Evolutionary conservation across 345 rosid species (phyloP).

Genomic region (Abelmoschus esculentus): DNA sequence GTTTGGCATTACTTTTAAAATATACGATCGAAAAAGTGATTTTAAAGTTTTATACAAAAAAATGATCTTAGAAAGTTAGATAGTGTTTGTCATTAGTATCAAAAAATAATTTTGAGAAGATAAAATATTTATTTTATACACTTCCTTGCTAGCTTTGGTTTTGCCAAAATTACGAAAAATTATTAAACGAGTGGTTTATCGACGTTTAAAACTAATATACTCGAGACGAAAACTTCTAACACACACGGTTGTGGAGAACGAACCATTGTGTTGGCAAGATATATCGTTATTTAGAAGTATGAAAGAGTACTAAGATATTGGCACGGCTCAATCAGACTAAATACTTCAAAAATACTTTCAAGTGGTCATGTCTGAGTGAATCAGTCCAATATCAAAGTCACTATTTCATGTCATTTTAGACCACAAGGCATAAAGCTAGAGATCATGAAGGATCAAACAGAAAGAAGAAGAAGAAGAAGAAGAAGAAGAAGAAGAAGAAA

Average conservation of each 20-base stretch:
- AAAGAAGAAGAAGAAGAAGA: neutral
- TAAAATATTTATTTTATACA: no score
- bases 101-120: neutral
- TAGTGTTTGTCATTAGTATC: neutral
- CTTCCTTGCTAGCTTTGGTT: no score
- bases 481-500: neutral
- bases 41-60: no score
- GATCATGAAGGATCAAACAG: neutral
- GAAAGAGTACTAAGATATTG: conserved; percentile 65
- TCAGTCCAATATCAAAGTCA: conserved; percentile 67
- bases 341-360: neutral
- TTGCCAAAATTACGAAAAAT: no score
- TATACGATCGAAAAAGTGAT: no score
- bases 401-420: conserved; percentile 21
- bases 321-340: conserved; percentile 73
- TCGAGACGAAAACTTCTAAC: neutral
- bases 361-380: conserved; percentile 48
- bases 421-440: neutral
- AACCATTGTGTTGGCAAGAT: neutral
- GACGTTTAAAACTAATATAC: no score
- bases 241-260: neutral
- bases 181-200: no score
- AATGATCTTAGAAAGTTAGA: no score
- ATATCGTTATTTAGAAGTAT: neutral
- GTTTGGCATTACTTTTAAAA: no score